Conservation (phyloP, 2,329 filamentous ascomycete species). For the Aureobasidium sp. region DNA sequence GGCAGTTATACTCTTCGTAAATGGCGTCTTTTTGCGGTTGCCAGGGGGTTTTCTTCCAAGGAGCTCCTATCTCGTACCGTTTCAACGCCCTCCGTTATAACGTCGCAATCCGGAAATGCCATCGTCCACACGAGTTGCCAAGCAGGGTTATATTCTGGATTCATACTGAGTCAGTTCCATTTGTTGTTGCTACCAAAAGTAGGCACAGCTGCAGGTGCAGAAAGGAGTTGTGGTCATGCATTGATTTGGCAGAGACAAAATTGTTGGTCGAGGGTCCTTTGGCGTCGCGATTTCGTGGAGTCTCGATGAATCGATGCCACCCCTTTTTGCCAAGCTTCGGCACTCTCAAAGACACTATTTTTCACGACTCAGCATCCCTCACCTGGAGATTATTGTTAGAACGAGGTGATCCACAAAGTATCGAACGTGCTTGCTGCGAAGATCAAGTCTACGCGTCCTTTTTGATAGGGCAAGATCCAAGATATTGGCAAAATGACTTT, state of each 20-base stretch:
- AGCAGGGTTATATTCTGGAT: neutral
- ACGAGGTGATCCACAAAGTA: neutral
- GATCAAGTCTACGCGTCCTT: too few species aligned
- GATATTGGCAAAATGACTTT: too few species aligned
- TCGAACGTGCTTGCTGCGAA: neutral
- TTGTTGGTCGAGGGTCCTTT: neutral
- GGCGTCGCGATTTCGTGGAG: neutral
- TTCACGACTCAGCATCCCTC: neutral
- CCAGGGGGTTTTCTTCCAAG: neutral
- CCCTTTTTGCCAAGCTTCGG: neutral
- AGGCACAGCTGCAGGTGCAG: neutral
- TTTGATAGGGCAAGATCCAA: too few species aligned
- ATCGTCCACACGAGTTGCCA: neutral
- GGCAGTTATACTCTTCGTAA: neutral
- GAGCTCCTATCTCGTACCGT: constrained; percentile 1
- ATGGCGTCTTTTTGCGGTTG: neutral
- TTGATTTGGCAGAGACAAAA: neutral
- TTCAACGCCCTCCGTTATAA: constrained; percentile 4
- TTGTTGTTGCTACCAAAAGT: neutral
- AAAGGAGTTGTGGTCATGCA: neutral
- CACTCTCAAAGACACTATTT: neutral
- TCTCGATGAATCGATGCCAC: neutral
- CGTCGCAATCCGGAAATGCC: constrained; percentile 4
- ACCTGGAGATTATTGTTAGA: neutral
- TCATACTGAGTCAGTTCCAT: neutral